A percentile compares a stretch with the other conserved stretches of the same genome.
phyloP scores from a whole-genome alignment of 345 rosid genomes.

The Combretum micranthum region DNA sequence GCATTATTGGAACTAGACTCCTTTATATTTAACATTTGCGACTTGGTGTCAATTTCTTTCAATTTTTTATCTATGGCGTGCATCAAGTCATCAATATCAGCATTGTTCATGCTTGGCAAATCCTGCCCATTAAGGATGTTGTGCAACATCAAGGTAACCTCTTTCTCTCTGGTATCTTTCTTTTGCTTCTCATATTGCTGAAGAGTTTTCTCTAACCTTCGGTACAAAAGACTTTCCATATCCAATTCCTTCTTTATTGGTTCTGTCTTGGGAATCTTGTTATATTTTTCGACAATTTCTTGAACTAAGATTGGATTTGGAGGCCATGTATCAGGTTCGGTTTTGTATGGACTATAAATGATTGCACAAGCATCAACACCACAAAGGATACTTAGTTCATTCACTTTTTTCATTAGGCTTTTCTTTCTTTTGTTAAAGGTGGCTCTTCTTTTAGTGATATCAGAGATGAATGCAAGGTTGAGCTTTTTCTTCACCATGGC shows the following conservation, averaged over 20 bases:
- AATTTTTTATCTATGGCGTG: neutral
- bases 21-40: too few species aligned
- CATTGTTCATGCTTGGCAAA: neutral
- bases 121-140: neutral
- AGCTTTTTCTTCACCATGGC: too few species aligned
- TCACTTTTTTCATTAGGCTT: slow-evolving; percentile 3
- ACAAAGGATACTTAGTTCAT: slow-evolving; percentile 10
- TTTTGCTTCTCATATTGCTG: neutral
- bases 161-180: neutral
- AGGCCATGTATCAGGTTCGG: slow-evolving; percentile 9
- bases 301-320: neutral
- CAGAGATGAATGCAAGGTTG: too few species aligned
- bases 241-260: neutral
- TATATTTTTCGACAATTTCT: neutral
- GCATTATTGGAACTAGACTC: too few species aligned
- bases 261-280: slow-evolving; percentile 3
- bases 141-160: neutral
- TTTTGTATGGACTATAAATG: neutral
- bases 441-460: too few species aligned
- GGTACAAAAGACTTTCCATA: too few species aligned
- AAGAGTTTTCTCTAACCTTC: neutral
- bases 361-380: slow-evolving; percentile 6
- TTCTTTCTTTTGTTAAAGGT: too few species aligned
- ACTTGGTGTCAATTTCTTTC: neutral
- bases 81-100: neutral